Base-by-base conservation (phyloP, 2,329 filamentous ascomycete species). In the Aspergillus calidoustus region DNA sequence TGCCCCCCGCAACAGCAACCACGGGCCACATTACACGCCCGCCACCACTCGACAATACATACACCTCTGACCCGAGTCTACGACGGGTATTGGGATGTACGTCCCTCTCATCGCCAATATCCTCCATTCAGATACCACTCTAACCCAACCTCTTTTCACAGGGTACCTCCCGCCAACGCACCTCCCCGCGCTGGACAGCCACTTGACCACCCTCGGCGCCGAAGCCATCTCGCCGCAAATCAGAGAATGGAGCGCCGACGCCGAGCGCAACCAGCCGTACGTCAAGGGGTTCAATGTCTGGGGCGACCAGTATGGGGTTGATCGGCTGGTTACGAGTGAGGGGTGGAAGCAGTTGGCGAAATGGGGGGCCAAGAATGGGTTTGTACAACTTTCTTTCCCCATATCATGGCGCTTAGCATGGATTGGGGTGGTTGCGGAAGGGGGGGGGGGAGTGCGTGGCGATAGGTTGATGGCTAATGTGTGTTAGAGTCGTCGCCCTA, bases 261-360 rank as follows among this genome's bases (percentile, higher is more conserved):
- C 89, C 0, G 89, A 92, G 73, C 81, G 79, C 47, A 88, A 90
- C 64, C 83, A 85, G 49, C 88, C 89, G 0, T 86, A 86, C 34
- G 74, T 91, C 3, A 82, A 82, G 47, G 83, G 86, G 1, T 80
- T 86, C 11, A 84, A 88, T 69, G 84, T 84, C 0, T 90, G 90
- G 71, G 88, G 89, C 1, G 80, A 81, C 54, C 59, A 67, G 47
- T 74, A 74, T 57, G 84, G 84, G 54, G 83, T 78, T 7, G 84
- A 85, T 51, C 82, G 86, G 38, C 77, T 92, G 1, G 80, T 90
- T 41, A 89, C 88, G 0, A 83, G 84, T 0, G 83, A 89, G 65
- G 89, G 90, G 30, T 92, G 90, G 90, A 77, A 76, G 50, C 66
- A 72, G 50, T 50, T 76, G 8, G 73, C 74, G 0, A 68, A 70